Evolutionary conservation across 176 grass and related monocot species (phyloP), one percentile per base, ranked within the genome.

Genomic region (Oryza coarctata): DNA sequence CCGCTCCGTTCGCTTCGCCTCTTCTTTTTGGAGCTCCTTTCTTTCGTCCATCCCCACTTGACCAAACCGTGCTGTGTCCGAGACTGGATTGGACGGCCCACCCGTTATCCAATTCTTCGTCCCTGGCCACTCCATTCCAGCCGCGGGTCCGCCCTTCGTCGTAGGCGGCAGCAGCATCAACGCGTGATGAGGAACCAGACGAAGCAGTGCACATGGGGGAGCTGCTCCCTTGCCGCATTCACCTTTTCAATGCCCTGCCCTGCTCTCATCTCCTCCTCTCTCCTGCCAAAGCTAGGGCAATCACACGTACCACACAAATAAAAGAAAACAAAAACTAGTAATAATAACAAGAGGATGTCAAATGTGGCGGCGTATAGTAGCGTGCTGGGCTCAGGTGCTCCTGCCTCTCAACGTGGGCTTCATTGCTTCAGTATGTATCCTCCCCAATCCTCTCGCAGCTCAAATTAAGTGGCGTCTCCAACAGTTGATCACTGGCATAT

Each of bases 161-260:
- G n/a, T n/a, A n/a, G n/a, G 3, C 32, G 32, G 32, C 32, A 33
- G 32, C 32, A 33, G 32, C 32, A n/a, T n/a, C n/a, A n/a, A n/a
- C n/a, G n/a, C n/a, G n/a, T n/a, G n/a, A n/a, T n/a, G n/a, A 33
- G 32, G 35, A 38, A 23, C 52, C 12, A 0, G 8, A 62, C 29
- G 30, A 58, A 15, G 47, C 35, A 25, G 52, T 1, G 82, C 87
- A 81, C 82, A 81, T 85, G 81, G 81, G 18, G 10, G 32, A 50
- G 71, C 39, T 31, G 71, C 11, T 64, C 52, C 50, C 39, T 33
- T 2, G 82, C 70, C 82, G 64, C 71, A 85, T 85, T 85, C 77
- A 57, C 3, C 20, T 30, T 30, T 33, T 75, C 41, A 40, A 73
- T 74, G 62, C 12, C 28, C 28, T 36, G 43, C 45, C 23, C 15